Evolutionary conservation across 2,329 filamentous ascomycete genomes (phyloP), one percentile per base, ranked within the genome.

Genomic region (Aureobasidium sp.): DNA sequence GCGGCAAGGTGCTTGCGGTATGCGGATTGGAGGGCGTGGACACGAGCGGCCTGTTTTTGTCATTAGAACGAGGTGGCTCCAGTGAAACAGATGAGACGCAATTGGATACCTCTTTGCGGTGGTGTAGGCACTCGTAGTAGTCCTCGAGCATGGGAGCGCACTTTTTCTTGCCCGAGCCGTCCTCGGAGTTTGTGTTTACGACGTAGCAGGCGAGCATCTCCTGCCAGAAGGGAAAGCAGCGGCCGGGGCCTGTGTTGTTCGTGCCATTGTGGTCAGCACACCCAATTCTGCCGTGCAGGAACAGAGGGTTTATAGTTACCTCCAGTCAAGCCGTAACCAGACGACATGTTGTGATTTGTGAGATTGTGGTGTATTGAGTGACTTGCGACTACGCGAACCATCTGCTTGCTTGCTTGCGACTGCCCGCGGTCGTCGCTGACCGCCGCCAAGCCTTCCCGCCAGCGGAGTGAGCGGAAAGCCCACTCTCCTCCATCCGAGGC

Each of bases 191-290:
- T 62, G 91, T 91, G 80, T 97, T 97, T 74, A 96, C 87, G 65
- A 97, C 91, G 77, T 99, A 99, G 85, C 94, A 99, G 71, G 91
- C 91, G 75, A 99, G 89, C 68, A 97, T 87, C 79, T 99, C 94
- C 80, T 99, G 94, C 94, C 94, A 99, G 85, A 97, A 99, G 74
- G 92, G 90, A 82, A 96, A 97, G 86, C 94, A 99, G 77, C 93
- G 90, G 70, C 81, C 83, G 68, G 84, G 83, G 71, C 86, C 85
- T 88, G 36, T 25, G 22, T 25, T 39, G 34, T 53, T 34, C 22
- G 71, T 57, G n/a, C 4, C 25, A 11, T 36, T 22, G 17, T 51
- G 14, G 48, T 53, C 48, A 53, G 59, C 25, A 17, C 29, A 1
- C 22, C 44, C 45, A 36, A 52, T 61, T 55, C 39, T 15, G n/a